These are phyloP conservation scores for Diaporthe aspalathi DNA, from an alignment of 2,329 filamentous ascomycete genomes.

Conservation along the genomic window DNA sequence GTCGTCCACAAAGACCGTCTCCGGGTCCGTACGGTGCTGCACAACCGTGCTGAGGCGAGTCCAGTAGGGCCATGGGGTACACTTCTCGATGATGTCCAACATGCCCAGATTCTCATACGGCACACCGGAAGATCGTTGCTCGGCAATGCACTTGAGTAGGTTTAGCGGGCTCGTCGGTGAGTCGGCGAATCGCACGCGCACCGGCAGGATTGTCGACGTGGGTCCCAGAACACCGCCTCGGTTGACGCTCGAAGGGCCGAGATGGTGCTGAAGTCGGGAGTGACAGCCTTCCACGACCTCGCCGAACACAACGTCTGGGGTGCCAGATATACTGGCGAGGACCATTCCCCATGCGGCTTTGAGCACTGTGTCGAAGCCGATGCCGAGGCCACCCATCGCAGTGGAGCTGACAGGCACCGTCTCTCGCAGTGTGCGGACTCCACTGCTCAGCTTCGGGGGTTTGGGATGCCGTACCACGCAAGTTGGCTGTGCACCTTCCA, in stretches of 20 bases:
- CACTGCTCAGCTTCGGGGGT: constrained; percentile 53
- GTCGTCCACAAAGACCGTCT: constrained; percentile 46
- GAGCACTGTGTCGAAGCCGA: constrained; percentile 64
- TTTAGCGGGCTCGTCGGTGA: constrained; percentile 59
- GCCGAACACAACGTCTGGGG: constrained; percentile 66
- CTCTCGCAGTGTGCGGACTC: constrained; percentile 54
- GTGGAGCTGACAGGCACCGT: constrained; percentile 55
- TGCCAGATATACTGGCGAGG: constrained; percentile 61
- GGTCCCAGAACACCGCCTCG: constrained; percentile 63
- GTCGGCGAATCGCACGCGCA: constrained; percentile 60
- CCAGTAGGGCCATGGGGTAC: constrained; percentile 66
- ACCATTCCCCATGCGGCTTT: constrained; percentile 69
- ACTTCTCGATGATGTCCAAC: constrained; percentile 63
- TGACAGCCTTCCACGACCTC: constrained; percentile 63
- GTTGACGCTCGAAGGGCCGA: constrained; percentile 61
- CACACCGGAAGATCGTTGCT: constrained; percentile 59
- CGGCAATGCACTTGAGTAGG: constrained; percentile 60
- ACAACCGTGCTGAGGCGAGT: constrained; percentile 66
- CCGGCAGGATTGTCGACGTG: constrained; percentile 59
- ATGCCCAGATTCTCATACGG: constrained; percentile 64
- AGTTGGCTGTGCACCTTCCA: constrained; percentile 62
- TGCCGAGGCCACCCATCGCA: constrained; percentile 52
- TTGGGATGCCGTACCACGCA: constrained; percentile 56
- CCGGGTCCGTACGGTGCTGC: constrained; percentile 60
- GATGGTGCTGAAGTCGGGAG: constrained; percentile 47